Evolutionary conservation across 2,329 filamentous ascomycete species (phyloP), one percentile per base, ranked within the genome.

Genomic region (Rutstroemia sp.): DNA sequence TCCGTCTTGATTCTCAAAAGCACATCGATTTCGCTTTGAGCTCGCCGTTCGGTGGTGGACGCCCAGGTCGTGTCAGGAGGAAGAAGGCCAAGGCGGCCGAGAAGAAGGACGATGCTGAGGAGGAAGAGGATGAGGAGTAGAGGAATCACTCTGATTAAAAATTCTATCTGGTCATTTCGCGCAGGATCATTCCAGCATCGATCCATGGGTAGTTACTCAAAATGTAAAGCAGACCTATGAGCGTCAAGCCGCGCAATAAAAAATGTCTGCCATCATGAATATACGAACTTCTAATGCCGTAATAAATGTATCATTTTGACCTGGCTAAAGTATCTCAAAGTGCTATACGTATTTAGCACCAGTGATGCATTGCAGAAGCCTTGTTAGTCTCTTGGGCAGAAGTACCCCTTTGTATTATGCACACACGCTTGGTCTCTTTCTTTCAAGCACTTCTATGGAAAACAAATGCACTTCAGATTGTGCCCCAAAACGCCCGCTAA

Each of bases 1-100:
- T 99, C 78, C 94, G 94, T 80, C 90, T 99, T 73, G 94, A 99
- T 84, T 96, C 92, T 72, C 94, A 99, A 87, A 99, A 99, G 89
- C 94, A 99, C 88, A 97, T 99, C 72, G 94, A 99, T 84, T 97
- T 99, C 77, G 84, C 94, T 64, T 86, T 99, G 67, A 95, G 87
- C 79, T 97, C 92, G 74, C 92, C 94, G 75, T 96, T 96, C 72
- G 94, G 94, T 78, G 92, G 92, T 75, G 94, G 94, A 74, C 92
- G 94, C 71, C 90, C 91, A 71, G 94, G 94, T 70, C 94, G 94
- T 85, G 92, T 96, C 73, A 87, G 90, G 78, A 95, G 94, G 85
- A 99, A 97, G 94, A 99, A 97, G 92, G 89, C 92, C 76, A 92
- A 90, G 82, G 89, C 94, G 69, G 90, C 91, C 62, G 90, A 95